Evolutionary conservation across 2,329 filamentous ascomycete genomes (phyloP).

Genomic region (Talaromyces sp.): DNA sequence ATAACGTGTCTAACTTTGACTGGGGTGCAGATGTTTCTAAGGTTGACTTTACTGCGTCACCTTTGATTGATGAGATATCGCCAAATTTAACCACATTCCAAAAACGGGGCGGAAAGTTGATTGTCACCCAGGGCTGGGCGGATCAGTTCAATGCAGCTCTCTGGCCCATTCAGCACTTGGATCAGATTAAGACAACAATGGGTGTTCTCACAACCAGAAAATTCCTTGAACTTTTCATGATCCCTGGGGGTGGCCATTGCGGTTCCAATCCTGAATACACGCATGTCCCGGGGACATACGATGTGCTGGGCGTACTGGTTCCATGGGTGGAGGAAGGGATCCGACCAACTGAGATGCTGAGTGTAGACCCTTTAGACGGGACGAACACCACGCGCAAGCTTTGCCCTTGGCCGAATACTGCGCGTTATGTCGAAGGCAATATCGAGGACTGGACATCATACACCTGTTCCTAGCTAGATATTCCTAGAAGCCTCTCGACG

Average conservation of each 20-base stretch:
- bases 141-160: slow-evolving; percentile 40
- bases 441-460: neutral
- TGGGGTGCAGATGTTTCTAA: slow-evolving; percentile 36
- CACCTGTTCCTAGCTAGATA: neutral
- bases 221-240: slow-evolving; percentile 43
- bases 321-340: slow-evolving; percentile 39
- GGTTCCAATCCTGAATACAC: slow-evolving; percentile 37
- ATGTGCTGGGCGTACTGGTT: slow-evolving; percentile 36
- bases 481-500: too few relatives aligned
- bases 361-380: slow-evolving; percentile 32
- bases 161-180: slow-evolving; percentile 41
- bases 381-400: slow-evolving; percentile 35
- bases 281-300: slow-evolving; percentile 26
- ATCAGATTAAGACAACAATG: slow-evolving; percentile 28
- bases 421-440: slow-evolving; percentile 10
- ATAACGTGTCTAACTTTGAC: slow-evolving; percentile 39
- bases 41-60: slow-evolving; percentile 36
- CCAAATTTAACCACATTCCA: slow-evolving; percentile 22
- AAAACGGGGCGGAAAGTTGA: slow-evolving; percentile 36
- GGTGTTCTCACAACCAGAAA: slow-evolving; percentile 29
- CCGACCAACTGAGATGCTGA: slow-evolving; percentile 32
- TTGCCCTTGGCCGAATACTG: slow-evolving; percentile 36
- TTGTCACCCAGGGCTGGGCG: slow-evolving; percentile 45
- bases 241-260: slow-evolving; percentile 45
- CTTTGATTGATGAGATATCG: slow-evolving; percentile 43